phyloP scores from a whole-genome alignment of 1,139 yeast genomes.

The Pneumocystis murina region DNA sequence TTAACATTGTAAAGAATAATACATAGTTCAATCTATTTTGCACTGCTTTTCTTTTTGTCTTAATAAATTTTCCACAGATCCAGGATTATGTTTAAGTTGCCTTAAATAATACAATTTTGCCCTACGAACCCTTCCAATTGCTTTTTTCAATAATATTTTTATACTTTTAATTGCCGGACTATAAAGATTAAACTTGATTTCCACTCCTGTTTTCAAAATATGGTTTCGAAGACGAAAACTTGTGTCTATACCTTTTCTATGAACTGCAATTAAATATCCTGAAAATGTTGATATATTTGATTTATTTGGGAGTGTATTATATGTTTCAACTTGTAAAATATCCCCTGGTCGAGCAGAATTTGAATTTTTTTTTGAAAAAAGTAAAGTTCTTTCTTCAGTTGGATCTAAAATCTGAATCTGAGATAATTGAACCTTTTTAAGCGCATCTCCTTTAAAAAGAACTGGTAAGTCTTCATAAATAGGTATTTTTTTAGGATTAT shows the following conservation, averaged over 20 bases:
- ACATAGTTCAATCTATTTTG: background rate
- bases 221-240: constrained; percentile 16
- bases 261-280: constrained; percentile 17
- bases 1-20: background rate
- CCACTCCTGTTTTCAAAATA: constrained; percentile 17
- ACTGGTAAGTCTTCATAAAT: background rate
- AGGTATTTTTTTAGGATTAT: background rate
- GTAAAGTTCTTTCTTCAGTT: constrained; percentile 2
- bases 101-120: constrained; percentile 24
- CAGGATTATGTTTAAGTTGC: constrained; percentile 7
- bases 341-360: constrained; percentile 10
- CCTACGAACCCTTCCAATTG: constrained; percentile 15
- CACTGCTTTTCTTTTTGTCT: background rate
- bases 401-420: constrained; percentile 4
- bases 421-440: background rate
- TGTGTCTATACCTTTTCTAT: constrained; percentile 17
- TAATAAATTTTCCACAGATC: constrained; percentile 9
- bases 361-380: constrained; percentile 6
- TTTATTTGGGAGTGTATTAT: constrained; percentile 8
- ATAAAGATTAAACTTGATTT: constrained; percentile 16
- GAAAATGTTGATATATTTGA: constrained; percentile 12
- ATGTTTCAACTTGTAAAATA: constrained; percentile 10
- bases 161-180: constrained; percentile 15
- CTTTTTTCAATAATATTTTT: constrained; percentile 13
- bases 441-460: background rate